phyloP scores from a whole-genome alignment of 495 filamentous ascomycete species.

The Ramalina peruviana region DNA sequence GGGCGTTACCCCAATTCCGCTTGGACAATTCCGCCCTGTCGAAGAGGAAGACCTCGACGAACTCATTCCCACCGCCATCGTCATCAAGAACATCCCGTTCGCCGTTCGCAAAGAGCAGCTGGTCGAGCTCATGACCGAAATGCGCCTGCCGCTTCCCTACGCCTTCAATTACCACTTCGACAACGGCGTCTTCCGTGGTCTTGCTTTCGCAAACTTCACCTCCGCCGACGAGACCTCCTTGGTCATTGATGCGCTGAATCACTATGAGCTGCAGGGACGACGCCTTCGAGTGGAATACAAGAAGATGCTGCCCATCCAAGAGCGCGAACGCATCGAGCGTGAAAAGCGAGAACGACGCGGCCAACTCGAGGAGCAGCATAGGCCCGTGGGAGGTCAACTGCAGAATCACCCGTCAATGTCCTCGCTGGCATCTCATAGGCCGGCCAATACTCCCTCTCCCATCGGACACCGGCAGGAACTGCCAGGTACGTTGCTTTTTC shows the following conservation, averaged over 20 bases:
- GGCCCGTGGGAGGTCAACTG: slow-evolving; percentile 49
- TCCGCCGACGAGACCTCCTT: slow-evolving; percentile 81
- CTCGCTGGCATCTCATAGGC: slow-evolving; percentile 59
- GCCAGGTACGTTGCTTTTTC: slow-evolving; percentile 35
- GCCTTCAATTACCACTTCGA: slow-evolving; percentile 99
- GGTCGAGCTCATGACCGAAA: slow-evolving; percentile 78
- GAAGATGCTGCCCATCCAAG: slow-evolving; percentile 93
- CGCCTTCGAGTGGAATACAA: slow-evolving; percentile 97
- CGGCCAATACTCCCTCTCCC: slow-evolving; percentile 60
- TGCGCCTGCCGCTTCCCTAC: slow-evolving; percentile 84
- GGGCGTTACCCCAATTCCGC: slow-evolving; percentile 23
- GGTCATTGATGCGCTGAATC: slow-evolving; percentile 85
- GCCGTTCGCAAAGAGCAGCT: slow-evolving; percentile 95
- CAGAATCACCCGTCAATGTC: slow-evolving; percentile 76
- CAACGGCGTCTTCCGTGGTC: slow-evolving; percentile 88
- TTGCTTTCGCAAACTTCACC: slow-evolving; percentile 97
- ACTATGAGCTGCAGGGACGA: slow-evolving; percentile 85
- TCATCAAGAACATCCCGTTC: slow-evolving; percentile 99
- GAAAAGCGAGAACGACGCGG: slow-evolving; percentile 95
- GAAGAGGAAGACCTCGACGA: slow-evolving; percentile 37
- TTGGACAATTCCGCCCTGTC: slow-evolving; percentile 28
- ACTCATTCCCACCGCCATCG: slow-evolving; percentile 93
- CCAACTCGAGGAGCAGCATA: slow-evolving; percentile 92
- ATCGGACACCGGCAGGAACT: slow-evolving; percentile 47
- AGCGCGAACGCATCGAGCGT: slow-evolving; percentile 89